Evolutionary conservation across 2,329 filamentous ascomycete species (phyloP), one percentile per base, ranked within the genome.

Genomic region (Xylariaceae sp.): DNA sequence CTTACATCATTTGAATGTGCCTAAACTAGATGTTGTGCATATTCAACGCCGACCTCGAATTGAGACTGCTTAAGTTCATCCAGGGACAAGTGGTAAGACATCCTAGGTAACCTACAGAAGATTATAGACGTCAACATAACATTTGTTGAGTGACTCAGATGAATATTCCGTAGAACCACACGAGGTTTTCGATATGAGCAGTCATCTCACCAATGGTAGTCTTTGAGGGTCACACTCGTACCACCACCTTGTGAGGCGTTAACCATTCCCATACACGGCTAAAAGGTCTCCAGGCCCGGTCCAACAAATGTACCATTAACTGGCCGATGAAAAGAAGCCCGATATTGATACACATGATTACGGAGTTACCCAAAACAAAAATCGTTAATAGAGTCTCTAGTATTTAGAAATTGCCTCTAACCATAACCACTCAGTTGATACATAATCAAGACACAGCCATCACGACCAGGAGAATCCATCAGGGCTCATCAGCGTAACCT

Each of bases 401-500:
- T 10, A 37, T 37, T 10, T 16, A 12, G 32, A 14, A 16, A 37
- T 10, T 37, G 12, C 32, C 32, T 16, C 14, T 37, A 14, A 12
- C 6, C 32, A 4, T 37, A 37, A 4, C 6, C 5, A 10, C 26
- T 29, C 10, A 10, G 26, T 29, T 29, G 26, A 37, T 10, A 12
- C 32, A 16, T 37, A 37, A 7, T 16, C 6, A 37, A 37, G 32
- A 14, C 32, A 37, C 14, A 37, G 32, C 32, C 32, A 37, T 10
- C n/a, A 47, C 42, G 6, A 32, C 3, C 9, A 44, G n/a, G 3
- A 10, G 10, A 29, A 10, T 6, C 10, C 26, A 29, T 29, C 26
- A 10, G 10, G 54, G 47, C 52, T 45, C 51, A 54, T 50, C 51
- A 52, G 57, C 49, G 40, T 44, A 40, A 45, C 50, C 60, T 62